Evolutionary conservation across 164 flowering plant species (phyloP).

Genomic region (Magnolia kwangsiensis): DNA sequence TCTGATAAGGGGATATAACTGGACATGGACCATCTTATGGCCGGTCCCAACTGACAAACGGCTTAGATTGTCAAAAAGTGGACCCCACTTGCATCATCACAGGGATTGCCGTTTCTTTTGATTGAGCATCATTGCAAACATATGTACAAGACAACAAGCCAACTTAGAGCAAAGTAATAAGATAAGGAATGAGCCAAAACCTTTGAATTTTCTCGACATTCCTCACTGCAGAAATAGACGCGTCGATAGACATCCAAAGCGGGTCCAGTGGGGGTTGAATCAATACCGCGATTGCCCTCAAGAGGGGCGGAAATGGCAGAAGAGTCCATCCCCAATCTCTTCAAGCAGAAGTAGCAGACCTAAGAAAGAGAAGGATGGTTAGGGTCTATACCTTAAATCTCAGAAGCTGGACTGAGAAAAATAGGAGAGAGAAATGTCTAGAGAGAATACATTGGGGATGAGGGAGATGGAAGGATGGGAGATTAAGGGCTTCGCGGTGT

Average conservation of each 20-base stretch:
- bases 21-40: too few relatives aligned
- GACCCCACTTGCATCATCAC: too few relatives aligned
- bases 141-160: too few relatives aligned
- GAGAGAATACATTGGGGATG: constrained; percentile 20
- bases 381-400: too few relatives aligned
- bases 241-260: constrained; percentile 1
- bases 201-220: constrained; percentile 48
- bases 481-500: constrained; percentile 70
- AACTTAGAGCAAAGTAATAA: too few relatives aligned
- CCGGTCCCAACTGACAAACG: too few relatives aligned
- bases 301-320: background rate
- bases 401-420: background rate
- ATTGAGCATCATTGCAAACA: too few relatives aligned
- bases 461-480: constrained; percentile 63
- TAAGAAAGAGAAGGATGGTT: background rate
- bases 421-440: background rate
- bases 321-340: background rate
- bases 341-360: constrained; percentile 30
- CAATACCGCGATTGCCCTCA: too few relatives aligned
- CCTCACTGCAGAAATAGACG: constrained; percentile 52
- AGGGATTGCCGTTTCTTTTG: too few relatives aligned
- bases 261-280: background rate
- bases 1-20: too few relatives aligned
- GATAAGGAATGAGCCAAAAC: constrained; percentile 11
- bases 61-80: too few relatives aligned